Evolutionary conservation across 306 rosid genomes (phyloP), one percentile per base, ranked within the genome.

Genomic region (Arachis stenosperma): DNA sequence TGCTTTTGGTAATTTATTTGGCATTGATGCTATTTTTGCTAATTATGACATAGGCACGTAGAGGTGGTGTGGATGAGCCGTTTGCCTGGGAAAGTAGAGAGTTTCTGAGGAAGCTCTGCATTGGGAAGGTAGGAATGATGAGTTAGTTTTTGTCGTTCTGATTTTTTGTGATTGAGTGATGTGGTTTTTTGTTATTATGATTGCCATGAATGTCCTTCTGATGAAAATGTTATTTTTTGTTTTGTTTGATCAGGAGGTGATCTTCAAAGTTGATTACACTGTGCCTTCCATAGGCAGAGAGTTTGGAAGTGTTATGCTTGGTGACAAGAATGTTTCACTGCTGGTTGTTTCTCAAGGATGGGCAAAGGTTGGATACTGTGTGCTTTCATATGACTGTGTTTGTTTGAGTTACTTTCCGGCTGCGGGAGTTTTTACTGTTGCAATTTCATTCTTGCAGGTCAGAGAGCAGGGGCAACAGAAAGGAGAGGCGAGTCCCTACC

Each of bases 21-120:
- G 50, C 30, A 6, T 29, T 62, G 77, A 33, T 70, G 67, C 12
- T 47, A 0, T 71, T 40, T 62, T 58, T 63, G 46, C 7, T 5
- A 74, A 41, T 37, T 52, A 30, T 33, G 37, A 6, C 15, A 6
- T 75, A 91, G 99, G 99, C 98, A 17, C 91, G 99, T 37, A 84
- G 97, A 86, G 93, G 90, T 22, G 92, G 96, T 30, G 73, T 76
- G 8, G 99, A 95, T 53, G 99, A 95, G 82, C 90, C 99, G 53
- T 95, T 88, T 79, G 99, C 99, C 51, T 95, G 99, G 99, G 90
- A 90, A 6, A 95, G 99, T 81, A 91, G 92, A 57, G 99, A 95
- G 85, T 92, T 69, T 78, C 80, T 95, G 67, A 88, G 99, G 80
- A 91, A 91, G 61, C 90, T 86, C 72, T 88, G 93, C 82, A 81